Percentiles rank a stretch among this genome's conserved stretches.
Evolutionary conservation across 1,284 basidiomycete genomes (phyloP).

Genomic region (Cryptococcus hybrid): DNA sequence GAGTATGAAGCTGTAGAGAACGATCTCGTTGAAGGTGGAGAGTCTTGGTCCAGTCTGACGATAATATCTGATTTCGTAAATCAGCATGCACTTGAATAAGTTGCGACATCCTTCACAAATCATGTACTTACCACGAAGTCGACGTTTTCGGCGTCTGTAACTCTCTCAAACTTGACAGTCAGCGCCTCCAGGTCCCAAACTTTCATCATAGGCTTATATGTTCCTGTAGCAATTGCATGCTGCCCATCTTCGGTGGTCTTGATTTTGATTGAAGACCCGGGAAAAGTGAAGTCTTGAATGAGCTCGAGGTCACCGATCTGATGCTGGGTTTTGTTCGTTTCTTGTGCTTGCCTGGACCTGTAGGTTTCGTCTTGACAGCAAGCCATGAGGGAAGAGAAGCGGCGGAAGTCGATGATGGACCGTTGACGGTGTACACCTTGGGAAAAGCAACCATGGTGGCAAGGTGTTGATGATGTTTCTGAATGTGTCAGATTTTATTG

Average conservation of each 20-base stretch:
- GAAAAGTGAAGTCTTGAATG: slow-evolving; percentile 95
- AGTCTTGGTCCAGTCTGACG: slow-evolving; percentile 99
- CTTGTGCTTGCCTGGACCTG: slow-evolving; percentile 28
- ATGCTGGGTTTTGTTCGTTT: slow-evolving; percentile 50
- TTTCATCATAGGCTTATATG: slow-evolving; percentile 96
- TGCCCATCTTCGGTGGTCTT: slow-evolving; percentile 89
- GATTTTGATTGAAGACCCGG: slow-evolving; percentile 90
- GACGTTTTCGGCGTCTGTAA: slow-evolving; percentile 95
- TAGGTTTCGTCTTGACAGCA: slow-evolving; percentile 59
- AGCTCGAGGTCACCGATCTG: slow-evolving; percentile 64
- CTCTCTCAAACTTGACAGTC: slow-evolving; percentile 92
- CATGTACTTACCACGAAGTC: slow-evolving; percentile 77
- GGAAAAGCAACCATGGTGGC: slow-evolving; percentile 50
- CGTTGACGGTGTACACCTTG: slow-evolving; percentile 89
- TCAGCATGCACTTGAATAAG: background rate
- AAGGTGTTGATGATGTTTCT: no score
- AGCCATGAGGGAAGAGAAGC: slow-evolving; percentile 87
- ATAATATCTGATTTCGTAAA: slow-evolving; percentile 67
- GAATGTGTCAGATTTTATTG: no score
- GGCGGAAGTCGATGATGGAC: slow-evolving; percentile 74
- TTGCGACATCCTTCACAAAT: background rate
- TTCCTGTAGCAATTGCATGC: slow-evolving; percentile 90
- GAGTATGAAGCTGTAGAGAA: slow-evolving; percentile 91
- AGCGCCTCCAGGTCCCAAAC: slow-evolving; percentile 95
- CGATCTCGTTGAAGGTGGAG: slow-evolving; percentile 94